Evolutionary conservation across 352 stramenopile species (phyloP), one percentile per base, ranked within the genome.

Genomic region (Peronospora belbahrii): DNA sequence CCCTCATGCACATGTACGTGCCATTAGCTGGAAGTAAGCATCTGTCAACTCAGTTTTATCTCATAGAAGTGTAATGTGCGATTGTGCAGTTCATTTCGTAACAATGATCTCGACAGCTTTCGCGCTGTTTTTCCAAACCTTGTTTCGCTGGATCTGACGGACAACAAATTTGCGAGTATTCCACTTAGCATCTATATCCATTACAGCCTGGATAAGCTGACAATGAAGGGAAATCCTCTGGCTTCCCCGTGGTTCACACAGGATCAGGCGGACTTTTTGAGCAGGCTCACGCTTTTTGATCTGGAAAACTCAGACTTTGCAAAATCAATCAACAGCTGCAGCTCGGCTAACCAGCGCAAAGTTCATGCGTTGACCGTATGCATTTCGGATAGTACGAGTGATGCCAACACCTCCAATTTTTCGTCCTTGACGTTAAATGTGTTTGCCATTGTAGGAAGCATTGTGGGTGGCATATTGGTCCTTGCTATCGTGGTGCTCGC

Each of bases 121-220:
- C 69, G 62, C 4, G 58, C 62, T 41, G 78, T 85, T 11, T 85
- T 76, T 54, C 64, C 70, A 0, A 65, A 67, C 30, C 52, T 87
- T 19, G 64, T 42, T 6, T 75, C 62, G 14, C 55, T 87, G 59
- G 67, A 85, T 40, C 28, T 87, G 20, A 69, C 56, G 6, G 27
- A 47, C 48, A 87, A 87, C 54, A 62, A 74, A 6, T 59, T 87
- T 22, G 69, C 65, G 1, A 58, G 54, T 11, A 72, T 84, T 20
- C 75, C 72, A 1, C 22, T 43, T 3, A 58, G 60, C 4, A 60
- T 87, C 7, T 87, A 75, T 42, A 57, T 64, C 5, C 67, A 83
- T 48, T 37, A 62, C 11, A 64, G 43, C 2, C 59, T 87, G 14
- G 42, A 67, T 31, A 44, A 60, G 24, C 51, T 87, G 7, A 58